phyloP scores from a whole-genome alignment of 2,329 filamentous ascomycete species.

The Sporothrix globosa region DNA sequence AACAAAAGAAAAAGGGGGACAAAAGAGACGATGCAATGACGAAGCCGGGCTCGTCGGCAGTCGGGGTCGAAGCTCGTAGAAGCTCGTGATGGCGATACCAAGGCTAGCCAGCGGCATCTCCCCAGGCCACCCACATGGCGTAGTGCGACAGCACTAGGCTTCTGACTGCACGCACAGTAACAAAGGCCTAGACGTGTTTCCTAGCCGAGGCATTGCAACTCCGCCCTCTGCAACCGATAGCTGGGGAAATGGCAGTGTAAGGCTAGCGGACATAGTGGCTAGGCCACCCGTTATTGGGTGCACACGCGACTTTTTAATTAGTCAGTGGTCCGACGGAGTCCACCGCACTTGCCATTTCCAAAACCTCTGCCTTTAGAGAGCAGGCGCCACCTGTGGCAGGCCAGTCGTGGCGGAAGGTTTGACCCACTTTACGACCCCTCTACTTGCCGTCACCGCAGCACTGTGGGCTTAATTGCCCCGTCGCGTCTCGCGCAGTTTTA shows the following conservation, averaged over 20 bases:
- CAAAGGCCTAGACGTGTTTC: slow-evolving; percentile 2
- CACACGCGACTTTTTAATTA: neutral
- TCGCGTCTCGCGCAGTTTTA: slow-evolving; percentile 30
- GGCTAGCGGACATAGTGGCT: neutral
- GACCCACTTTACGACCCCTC: slow-evolving; percentile 29
- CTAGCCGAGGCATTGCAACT: slow-evolving; percentile 32
- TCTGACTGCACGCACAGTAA: neutral
- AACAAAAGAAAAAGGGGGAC: neutral
- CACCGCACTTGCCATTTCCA: slow-evolving; percentile 12
- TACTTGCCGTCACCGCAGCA: neutral
- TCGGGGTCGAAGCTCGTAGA: slow-evolving; percentile 31
- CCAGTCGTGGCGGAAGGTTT: slow-evolving; percentile 1
- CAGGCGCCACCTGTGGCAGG: slow-evolving; percentile 29
- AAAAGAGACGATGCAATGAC: neutral
- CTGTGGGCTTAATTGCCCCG: slow-evolving; percentile 30
- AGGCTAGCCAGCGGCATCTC: slow-evolving; percentile 1
- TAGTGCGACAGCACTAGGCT: slow-evolving; percentile 22
- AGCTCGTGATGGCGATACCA: slow-evolving; percentile 32
- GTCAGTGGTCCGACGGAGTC: neutral
- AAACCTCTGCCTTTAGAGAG: neutral
- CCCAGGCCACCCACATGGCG: slow-evolving; percentile 18
- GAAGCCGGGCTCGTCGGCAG: slow-evolving; percentile 10
- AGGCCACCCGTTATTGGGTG: neutral
- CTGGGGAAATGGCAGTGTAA: slow-evolving; percentile 9
- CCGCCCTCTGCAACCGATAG: neutral